phyloP scores from a whole-genome alignment of 192 early-diverging fungal genomes.

The Geranomyces variabilis region DNA sequence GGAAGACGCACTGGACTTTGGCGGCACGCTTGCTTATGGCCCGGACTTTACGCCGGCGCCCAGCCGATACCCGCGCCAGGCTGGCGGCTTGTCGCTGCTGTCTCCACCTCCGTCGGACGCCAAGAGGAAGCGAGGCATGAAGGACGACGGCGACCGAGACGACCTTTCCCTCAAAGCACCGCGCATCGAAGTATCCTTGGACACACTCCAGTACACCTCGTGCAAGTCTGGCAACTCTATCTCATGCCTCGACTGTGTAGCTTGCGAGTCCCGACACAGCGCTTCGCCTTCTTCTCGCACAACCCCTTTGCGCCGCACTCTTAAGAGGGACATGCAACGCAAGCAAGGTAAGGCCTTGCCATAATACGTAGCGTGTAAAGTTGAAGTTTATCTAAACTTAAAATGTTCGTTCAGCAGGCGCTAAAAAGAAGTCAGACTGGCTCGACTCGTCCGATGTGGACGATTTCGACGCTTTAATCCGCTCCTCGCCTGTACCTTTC shows the following conservation, averaged over 20 bases:
- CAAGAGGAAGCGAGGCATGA: not conserved
- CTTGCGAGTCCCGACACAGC: too few species aligned
- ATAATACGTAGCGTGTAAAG: too few species aligned
- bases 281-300: too few species aligned
- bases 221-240: too few species aligned
- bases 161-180: not conserved
- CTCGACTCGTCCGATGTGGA: not conserved
- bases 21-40: not conserved
- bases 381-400: too few species aligned
- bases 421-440: not conserved
- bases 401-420: too few species aligned
- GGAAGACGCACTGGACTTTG: conserved; percentile 1
- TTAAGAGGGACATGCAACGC: too few species aligned
- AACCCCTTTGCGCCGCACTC: too few species aligned
- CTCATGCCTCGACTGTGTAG: too few species aligned
- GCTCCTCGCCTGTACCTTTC: conserved; percentile 12
- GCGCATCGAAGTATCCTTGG: too few species aligned
- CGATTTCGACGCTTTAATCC: not conserved
- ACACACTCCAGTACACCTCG: too few species aligned
- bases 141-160: not conserved
- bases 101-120: not conserved
- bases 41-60: not conserved
- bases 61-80: not conserved
- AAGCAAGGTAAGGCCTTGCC: too few species aligned
- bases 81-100: not conserved